Base-by-base conservation (phyloP, 805 yeast genomes). In the Torulaspora franciscae region DNA sequence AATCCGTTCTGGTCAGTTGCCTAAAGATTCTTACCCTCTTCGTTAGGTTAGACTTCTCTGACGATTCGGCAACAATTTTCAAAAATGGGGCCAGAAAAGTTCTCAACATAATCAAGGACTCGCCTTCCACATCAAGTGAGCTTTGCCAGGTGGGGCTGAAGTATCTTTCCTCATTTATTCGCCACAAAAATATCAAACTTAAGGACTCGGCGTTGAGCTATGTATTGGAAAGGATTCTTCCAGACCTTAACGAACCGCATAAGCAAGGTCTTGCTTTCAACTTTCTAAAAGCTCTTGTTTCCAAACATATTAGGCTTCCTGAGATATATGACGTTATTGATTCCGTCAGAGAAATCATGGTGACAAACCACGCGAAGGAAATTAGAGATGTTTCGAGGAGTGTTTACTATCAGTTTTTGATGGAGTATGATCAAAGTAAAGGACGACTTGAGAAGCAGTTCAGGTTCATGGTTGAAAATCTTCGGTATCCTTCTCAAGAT, bases 381-480 rank as follows among this genome's bases (percentile, higher is more conserved):
- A 85, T 88, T 42, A 75, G 98, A 47, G 90, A 84, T 55, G 81
- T 85, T 64, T 80, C 97, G 7, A 76, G 98, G 65, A 77, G 86
- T 51, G 80, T 85, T 1, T 93, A 80, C 61, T 84, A 80, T 62
- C 89, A 82, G 56, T 93, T 93, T 56, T 67, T 93, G 58, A 84
- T 88, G 84, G 96, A 89, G 56, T 93, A 86, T 59, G 98, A 95
- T 56, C 97, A 91, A 68, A 89, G 98, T 26, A 75, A 81, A 55
- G 89, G 91, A 3, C 77, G 87, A 51, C 63, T 93, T 38, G 93
- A 85, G 51, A 85, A 83, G 55, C 95, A 87, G 52, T 82, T 91
- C 66, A 80, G 82, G 51, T 81, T 83, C 59, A 71, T 93, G 64
- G 85, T 90, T 7, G 79, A 78, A 44, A 93, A 93, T 62, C 69